phyloP scores from a whole-genome alignment of 2,329 filamentous ascomycete species.

The Trichoderma sp. region DNA sequence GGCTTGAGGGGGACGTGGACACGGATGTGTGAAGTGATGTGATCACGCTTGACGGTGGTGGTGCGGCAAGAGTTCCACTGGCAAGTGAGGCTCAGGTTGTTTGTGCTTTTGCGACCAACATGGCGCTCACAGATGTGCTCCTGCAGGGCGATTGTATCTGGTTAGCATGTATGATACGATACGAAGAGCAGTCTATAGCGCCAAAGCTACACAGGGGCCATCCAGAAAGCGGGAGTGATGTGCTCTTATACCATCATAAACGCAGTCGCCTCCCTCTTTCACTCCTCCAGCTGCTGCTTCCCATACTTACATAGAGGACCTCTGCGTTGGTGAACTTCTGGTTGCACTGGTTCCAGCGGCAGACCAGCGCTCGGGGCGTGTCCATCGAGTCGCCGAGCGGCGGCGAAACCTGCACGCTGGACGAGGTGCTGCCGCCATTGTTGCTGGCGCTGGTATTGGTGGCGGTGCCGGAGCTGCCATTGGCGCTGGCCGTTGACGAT shows the following conservation, averaged over 20 bases:
- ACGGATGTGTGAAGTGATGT: constrained; percentile 98
- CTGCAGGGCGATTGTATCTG: constrained; percentile 47
- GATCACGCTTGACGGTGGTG: constrained; percentile 96
- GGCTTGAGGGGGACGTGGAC: constrained; percentile 99
- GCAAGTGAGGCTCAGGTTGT: constrained; percentile 96
- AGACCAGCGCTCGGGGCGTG: constrained; percentile 45
- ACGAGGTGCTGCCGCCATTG: constrained; percentile 11
- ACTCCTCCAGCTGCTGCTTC: neutral
- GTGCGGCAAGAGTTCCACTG: constrained; percentile 96
- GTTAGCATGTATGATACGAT: neutral
- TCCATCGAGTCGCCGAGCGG: constrained; percentile 7
- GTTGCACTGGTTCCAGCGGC: constrained; percentile 61
- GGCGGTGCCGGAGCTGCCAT: constrained; percentile 8
- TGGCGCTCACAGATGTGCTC: constrained; percentile 98
- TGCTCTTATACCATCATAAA: neutral
- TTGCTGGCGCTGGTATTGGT: constrained; percentile 1
- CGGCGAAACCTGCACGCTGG: constrained; percentile 1
- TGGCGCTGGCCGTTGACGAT: constrained; percentile 17
- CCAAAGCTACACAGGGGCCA: neutral
- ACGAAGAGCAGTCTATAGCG: neutral
- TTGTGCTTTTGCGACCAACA: constrained; percentile 97
- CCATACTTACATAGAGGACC: constrained; percentile 59
- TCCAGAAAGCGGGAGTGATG: neutral
- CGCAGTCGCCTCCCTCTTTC: neutral
- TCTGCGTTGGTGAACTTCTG: constrained; percentile 61